Conservation (phyloP, 2,329 filamentous ascomycete species). For the Colletotrichum tanaceti region DNA sequence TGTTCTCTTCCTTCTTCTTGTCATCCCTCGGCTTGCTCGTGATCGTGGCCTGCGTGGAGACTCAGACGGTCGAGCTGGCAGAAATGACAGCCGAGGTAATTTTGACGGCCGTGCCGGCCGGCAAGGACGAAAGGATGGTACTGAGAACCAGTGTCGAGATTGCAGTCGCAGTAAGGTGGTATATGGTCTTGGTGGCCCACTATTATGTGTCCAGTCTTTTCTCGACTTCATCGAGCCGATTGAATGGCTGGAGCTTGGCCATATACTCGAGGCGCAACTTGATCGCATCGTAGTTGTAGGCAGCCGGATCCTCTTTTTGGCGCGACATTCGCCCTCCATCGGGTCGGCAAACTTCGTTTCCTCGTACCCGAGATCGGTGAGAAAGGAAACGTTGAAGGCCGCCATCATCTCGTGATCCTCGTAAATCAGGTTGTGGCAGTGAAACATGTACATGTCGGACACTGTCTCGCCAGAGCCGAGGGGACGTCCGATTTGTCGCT, state of each 20-base stretch:
- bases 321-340: slow-evolving; percentile 52
- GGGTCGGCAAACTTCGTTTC: slow-evolving; percentile 53
- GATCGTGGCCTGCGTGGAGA: slow-evolving; percentile 11
- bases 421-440: slow-evolving; percentile 58
- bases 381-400: slow-evolving; percentile 55
- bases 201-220: slow-evolving; percentile 49
- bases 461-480: slow-evolving; percentile 55
- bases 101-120: not conserved
- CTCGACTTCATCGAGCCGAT: slow-evolving; percentile 48
- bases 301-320: slow-evolving; percentile 46
- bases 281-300: slow-evolving; percentile 46
- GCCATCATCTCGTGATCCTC: slow-evolving; percentile 59
- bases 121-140: not conserved
- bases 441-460: slow-evolving; percentile 60
- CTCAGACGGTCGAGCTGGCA: slow-evolving; percentile 11
- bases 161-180: not conserved
- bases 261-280: slow-evolving; percentile 48
- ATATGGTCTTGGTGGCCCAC: slow-evolving; percentile 43
- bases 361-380: slow-evolving; percentile 52
- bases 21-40: slow-evolving; percentile 19
- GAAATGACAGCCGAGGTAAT: not conserved
- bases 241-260: slow-evolving; percentile 50
- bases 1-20: slow-evolving; percentile 8
- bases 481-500: slow-evolving; percentile 45
- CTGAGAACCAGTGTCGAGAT: not conserved